Percentiles rank a stretch among this genome's conserved stretches.
Conservation (phyloP, 2,329 filamentous ascomycete genomes). For the Claviceps citrina region DNA sequence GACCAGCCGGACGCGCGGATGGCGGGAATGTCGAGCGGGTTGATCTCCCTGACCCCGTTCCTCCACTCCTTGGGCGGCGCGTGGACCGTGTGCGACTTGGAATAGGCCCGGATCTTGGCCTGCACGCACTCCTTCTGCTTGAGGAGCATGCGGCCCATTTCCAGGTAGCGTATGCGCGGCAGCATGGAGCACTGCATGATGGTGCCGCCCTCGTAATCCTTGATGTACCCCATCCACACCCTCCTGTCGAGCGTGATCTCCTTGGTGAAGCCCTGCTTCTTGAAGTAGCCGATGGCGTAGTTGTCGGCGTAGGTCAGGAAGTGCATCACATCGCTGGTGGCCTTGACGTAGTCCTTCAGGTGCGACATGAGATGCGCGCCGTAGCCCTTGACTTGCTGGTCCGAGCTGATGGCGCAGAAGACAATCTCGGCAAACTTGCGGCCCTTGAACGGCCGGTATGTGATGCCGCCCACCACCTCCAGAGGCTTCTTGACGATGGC, state of each 20-base stretch:
- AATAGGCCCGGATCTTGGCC: constrained; percentile 86
- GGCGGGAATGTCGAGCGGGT: constrained; percentile 72
- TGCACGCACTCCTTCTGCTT: constrained; percentile 95
- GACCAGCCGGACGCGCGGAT: constrained; percentile 92
- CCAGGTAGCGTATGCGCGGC: constrained; percentile 83
- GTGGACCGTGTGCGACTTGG: constrained; percentile 77
- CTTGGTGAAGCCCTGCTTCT: constrained; percentile 98
- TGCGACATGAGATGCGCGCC: constrained; percentile 97
- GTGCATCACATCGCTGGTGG: constrained; percentile 92
- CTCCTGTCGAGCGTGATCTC: constrained; percentile 84
- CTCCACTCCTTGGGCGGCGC: constrained; percentile 75
- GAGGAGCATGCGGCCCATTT: constrained; percentile 80
- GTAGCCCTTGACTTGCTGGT: constrained; percentile 97
- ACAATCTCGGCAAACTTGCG: constrained; percentile 95
- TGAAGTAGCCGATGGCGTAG: constrained; percentile 97
- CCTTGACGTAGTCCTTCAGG: constrained; percentile 94
- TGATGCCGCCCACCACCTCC: constrained; percentile 93
- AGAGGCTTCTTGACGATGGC: constrained; percentile 94
- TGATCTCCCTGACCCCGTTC: constrained; percentile 56
- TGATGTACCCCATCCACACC: constrained; percentile 99
- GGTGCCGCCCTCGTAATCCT: constrained; percentile 96
- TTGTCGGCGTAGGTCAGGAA: constrained; percentile 98
- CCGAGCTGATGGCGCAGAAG: constrained; percentile 92
- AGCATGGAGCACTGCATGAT: constrained; percentile 99
- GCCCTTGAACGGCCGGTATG: constrained; percentile 84